phyloP scores from a whole-genome alignment of 345 rosid genomes.

The Brassica napus region Da-Ae NC_063452.1:30021501-30022000 shows the following conservation, averaged over 20 bases:
- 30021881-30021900: background rate
- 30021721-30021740: too few relatives aligned
- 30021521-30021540: background rate
- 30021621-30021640: background rate
- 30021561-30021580: background rate
- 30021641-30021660: background rate
- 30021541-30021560: background rate
- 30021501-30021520: background rate
- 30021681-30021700: background rate
- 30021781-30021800: background rate
- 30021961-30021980: background rate
- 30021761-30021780: background rate
- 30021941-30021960: background rate
- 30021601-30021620: background rate
- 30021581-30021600: background rate
- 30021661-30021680: background rate
- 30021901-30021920: background rate
- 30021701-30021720: too few relatives aligned
- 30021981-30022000: background rate
- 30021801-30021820: background rate
- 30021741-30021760: background rate
- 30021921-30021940: too few relatives aligned
- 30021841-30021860: background rate
- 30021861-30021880: background rate
- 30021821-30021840: background rate